These are phyloP conservation scores for Huiozyma sinensis DNA, from an alignment of 805 yeast genomes.

Conservation along the genomic window DNA sequence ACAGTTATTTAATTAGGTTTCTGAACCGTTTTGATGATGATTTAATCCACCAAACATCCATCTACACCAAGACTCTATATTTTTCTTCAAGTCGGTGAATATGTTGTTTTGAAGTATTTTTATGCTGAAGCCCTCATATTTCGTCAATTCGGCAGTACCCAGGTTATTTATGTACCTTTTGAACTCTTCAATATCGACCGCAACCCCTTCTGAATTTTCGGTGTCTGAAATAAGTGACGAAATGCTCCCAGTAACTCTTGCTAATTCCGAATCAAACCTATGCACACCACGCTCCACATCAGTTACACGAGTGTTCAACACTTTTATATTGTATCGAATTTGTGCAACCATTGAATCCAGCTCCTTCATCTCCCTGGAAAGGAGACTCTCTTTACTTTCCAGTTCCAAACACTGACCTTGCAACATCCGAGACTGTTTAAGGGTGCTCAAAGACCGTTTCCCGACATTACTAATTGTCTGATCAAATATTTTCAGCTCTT, in stretches of 20 bases:
- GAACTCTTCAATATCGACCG: slow-evolving; percentile 9
- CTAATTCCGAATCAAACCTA: slow-evolving; percentile 29
- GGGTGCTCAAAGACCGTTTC: not conserved
- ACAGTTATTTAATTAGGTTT: not conserved
- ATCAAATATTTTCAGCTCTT: slow-evolving; percentile 2
- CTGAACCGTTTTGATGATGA: not conserved
- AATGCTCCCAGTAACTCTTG: slow-evolving; percentile 9
- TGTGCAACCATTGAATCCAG: slow-evolving; percentile 40
- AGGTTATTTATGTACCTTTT: slow-evolving; percentile 10
- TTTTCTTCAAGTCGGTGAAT: slow-evolving; percentile 8
- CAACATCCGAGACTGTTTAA: not conserved
- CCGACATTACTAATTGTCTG: slow-evolving; percentile 10
- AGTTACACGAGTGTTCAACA: slow-evolving; percentile 47
- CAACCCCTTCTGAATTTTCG: not conserved
- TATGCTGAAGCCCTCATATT: slow-evolving; percentile 13
- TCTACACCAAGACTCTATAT: slow-evolving; percentile 10
- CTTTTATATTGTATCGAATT: slow-evolving; percentile 53
- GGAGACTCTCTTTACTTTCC: slow-evolving; percentile 23
- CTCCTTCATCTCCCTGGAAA: slow-evolving; percentile 35
- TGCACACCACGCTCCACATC: slow-evolving; percentile 57
- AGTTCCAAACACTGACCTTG: slow-evolving; percentile 10
- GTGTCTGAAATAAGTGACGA: slow-evolving; percentile 4
- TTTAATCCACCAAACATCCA: slow-evolving; percentile 9
- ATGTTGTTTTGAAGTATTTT: slow-evolving; percentile 9
- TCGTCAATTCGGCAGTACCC: slow-evolving; percentile 8